Base-by-base conservation (phyloP, 495 filamentous ascomycete species). In the Amorphotheca resinae region DNA sequence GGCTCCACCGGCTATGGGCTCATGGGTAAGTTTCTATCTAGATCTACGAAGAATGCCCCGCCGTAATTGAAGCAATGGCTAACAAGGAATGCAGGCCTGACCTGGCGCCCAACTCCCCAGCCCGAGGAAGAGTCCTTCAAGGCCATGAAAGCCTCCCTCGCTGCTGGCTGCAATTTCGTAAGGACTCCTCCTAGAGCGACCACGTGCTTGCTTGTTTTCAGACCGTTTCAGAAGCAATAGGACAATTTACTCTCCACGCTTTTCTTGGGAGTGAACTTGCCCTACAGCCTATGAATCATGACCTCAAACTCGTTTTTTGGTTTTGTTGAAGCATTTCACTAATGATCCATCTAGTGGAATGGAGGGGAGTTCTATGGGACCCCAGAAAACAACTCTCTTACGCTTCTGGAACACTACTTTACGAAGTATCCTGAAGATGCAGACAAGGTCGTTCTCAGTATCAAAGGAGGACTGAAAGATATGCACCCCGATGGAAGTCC, bases 351-450 rank as follows among this genome's bases (percentile, higher is more conserved):
- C 25, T 11, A 28, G 25, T 88, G 82, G 82, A 87, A 87, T 56
- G 82, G 68, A 36, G 83, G 79, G 50, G 80, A 87, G 49, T 70
- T 93, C 53, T 93, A 93, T 61, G 85, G 85, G 34, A 67, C 76
- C 0, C 71, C 73, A 1, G 72, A 80, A 18, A 65, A 68, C 65
- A 86, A 89, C 67, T 74, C 69, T 9, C 66, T 84, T 3, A 65
- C 70, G 38, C 64, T 85, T 3, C 63, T 84, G 38, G 69, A 77
- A 30, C 61, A 64, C 33, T 85, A 84, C 64, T 82, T 81, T 56
- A 71, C 62, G 21, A 64, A 71, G 49, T 77, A 83, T 56, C 82
- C 82, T 7, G 74, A 74, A 46, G 79, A 85, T 56, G 71, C 70
- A 3, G 67, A 70, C 23, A 80, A 79, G 58, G 66, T 84, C 12